phyloP scores from a whole-genome alignment of 495 filamentous ascomycete genomes.

The Penicillium maclennaniae region DNA sequence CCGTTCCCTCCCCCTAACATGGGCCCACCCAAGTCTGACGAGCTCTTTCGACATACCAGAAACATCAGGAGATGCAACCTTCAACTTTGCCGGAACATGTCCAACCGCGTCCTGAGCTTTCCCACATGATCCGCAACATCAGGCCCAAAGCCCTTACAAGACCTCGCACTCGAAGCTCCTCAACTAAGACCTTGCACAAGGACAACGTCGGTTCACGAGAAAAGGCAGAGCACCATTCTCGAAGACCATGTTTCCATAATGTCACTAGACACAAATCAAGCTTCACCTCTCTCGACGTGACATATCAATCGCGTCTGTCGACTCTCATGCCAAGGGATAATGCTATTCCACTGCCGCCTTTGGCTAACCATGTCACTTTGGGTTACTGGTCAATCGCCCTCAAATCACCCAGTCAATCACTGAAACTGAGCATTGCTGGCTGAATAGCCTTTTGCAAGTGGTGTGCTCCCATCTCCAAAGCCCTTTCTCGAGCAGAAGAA shows the following conservation, averaged over 20 bases:
- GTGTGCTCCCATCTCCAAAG: constrained; percentile 18
- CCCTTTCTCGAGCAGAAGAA: constrained; percentile 47
- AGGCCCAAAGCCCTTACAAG: no score
- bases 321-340: constrained; percentile 37
- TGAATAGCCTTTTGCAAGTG: constrained; percentile 12
- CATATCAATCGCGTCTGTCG: constrained; percentile 10
- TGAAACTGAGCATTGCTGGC: constrained; percentile 20
- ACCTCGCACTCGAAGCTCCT: constrained; percentile 20
- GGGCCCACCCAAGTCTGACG: constrained; percentile 18
- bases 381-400: constrained; percentile 29
- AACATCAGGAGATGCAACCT: constrained; percentile 13
- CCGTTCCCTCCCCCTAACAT: constrained; percentile 12
- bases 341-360: constrained; percentile 35
- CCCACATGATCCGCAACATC: constrained; percentile 11
- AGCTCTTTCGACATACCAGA: constrained; percentile 26
- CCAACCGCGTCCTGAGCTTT: constrained; percentile 2
- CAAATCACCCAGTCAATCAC: constrained; percentile 22
- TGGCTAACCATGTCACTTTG: no score
- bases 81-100: constrained; percentile 11
- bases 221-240: constrained; percentile 27
- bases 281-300: constrained; percentile 34
- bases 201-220: constrained; percentile 31
- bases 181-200: constrained; percentile 19
- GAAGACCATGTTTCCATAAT: constrained; percentile 33
- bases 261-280: constrained; percentile 30